Base-by-base conservation (phyloP, 352 stramenopile genomes). In the Globisporangium middletonii region DNA sequence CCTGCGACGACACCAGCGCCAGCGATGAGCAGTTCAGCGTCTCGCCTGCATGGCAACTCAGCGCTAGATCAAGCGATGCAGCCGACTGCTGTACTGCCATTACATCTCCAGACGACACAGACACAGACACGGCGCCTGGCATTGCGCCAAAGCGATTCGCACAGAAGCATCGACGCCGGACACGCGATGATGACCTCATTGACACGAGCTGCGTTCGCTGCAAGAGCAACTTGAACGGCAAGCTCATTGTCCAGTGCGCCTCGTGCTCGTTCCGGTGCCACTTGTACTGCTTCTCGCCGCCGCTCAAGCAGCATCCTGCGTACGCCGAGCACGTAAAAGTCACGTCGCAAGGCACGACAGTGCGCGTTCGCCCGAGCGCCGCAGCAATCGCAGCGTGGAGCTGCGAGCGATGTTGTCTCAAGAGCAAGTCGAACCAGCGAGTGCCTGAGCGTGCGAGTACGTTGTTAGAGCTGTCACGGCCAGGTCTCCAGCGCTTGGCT, bases 261-360 rank as follows among this genome's bases (percentile, higher is more conserved):
- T 58, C 46, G 16, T 91, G 80, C 51, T 50, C 64, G 2, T 88
- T 89, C 52, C 63, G 69, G 0, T 77, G 76, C 26, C 80, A 89
- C 54, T 56, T 89, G 15, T 91, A 88, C 55, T 91, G 80, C 51
- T 91, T 89, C 19, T 64, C 67, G 12, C 80, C 80, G 4, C 76
- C 78, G 42, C 64, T 85, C 16, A 76, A 77, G 54, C 72, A 91
- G 27, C 78, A 91, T 35, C 80, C 78, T 4, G 75, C 65, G 12
- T 69, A 79, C 11, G 35, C 50, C 11, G 53, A 72, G 19, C 59
- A 59, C 11, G 52, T 69, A 30, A 19, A 59, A 7, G 28, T 51
- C 27, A 57, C 59, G 1, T 15, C 45, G 0, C 45, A 38, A n/a
- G 52, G 52, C 27, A 60, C 43, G 18, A 56, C 33, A 53, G 53